Percentiles rank a stretch among this genome's conserved stretches.
Conservation (phyloP, 2,329 filamentous ascomycete species). For the Alternaria hordeiaustralica region DNA sequence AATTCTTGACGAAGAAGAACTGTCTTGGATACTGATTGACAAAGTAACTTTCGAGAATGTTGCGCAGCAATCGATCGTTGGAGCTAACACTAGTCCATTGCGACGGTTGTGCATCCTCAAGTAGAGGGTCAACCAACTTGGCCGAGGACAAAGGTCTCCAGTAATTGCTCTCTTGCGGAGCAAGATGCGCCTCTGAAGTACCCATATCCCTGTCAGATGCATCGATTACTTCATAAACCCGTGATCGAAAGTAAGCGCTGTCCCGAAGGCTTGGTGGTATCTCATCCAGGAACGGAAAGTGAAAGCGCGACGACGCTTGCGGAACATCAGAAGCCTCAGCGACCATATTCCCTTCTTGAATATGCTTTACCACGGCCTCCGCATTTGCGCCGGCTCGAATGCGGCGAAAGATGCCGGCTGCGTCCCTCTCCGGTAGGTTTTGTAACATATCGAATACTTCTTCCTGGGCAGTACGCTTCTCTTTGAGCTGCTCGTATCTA, state of each 20-base stretch:
- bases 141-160: constrained; percentile 23
- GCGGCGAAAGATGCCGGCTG: constrained; percentile 16
- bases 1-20: constrained; percentile 22
- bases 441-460: constrained; percentile 17
- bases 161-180: constrained; percentile 13
- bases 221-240: constrained; percentile 13
- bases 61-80: constrained; percentile 22
- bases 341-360: constrained; percentile 17
- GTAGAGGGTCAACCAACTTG: constrained; percentile 21
- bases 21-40: constrained; percentile 15
- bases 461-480: constrained; percentile 13
- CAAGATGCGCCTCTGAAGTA: neutral
- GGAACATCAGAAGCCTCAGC: constrained; percentile 18
- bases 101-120: constrained; percentile 18
- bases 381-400: constrained; percentile 21
- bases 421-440: constrained; percentile 16
- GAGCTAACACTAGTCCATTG: constrained; percentile 25
- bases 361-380: constrained; percentile 14
- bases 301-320: constrained; percentile 19
- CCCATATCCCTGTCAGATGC: neutral
- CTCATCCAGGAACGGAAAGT: constrained; percentile 17
- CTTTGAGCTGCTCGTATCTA: constrained; percentile 10
- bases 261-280: constrained; percentile 12
- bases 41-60: constrained; percentile 20
- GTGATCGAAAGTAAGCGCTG: constrained; percentile 15